Conservation (phyloP, 1,139 yeast genomes). For the Scheffersomyces insectosa region DNA sequence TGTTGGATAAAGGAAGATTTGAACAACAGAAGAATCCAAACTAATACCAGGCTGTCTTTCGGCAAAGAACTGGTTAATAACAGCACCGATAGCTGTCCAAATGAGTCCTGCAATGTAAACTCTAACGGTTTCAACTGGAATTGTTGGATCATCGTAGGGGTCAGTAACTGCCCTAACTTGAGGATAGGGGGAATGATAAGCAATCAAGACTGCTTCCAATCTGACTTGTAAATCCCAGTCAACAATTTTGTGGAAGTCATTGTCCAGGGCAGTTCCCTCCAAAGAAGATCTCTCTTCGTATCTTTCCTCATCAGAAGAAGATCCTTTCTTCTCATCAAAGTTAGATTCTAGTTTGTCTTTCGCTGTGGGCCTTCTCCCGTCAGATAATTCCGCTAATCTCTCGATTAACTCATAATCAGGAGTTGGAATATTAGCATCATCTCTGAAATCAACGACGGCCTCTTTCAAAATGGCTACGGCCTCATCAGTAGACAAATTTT, state of each 20-base stretch:
- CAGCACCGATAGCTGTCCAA: conserved; percentile 9
- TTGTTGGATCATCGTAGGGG: conserved; percentile 6
- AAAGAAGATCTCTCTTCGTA: too few species aligned
- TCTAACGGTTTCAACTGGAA: conserved; percentile 7
- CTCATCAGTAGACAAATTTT: conserved; percentile 14
- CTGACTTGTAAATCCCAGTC: conserved; percentile 6
- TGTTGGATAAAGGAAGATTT: conserved; percentile 28
- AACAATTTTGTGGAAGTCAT: not conserved
- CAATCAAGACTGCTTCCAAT: conserved; percentile 6
- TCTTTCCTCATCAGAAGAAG: too few species aligned
- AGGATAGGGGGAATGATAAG: conserved; percentile 7
- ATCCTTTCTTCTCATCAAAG: too few species aligned
- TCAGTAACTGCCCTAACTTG: conserved; percentile 7
- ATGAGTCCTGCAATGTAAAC: conserved; percentile 6
- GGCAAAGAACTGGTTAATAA: conserved; percentile 11
- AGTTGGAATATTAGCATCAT: conserved; percentile 26
- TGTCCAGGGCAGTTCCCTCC: too few species aligned
- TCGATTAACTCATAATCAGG: conserved; percentile 14
- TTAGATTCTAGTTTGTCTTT: not conserved
- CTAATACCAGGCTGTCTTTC: conserved; percentile 11
- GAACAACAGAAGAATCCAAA: conserved; percentile 18
- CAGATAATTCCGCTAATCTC: conserved; percentile 5
- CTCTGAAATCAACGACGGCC: conserved; percentile 18
- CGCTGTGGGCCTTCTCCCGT: not conserved
- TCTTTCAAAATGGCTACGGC: conserved; percentile 20